A percentile compares a stretch with the other conserved stretches of the same genome.
phyloP scores from a whole-genome alignment of 257 asterid genomes.

The Rauvolfia tetraphylla region DNA sequence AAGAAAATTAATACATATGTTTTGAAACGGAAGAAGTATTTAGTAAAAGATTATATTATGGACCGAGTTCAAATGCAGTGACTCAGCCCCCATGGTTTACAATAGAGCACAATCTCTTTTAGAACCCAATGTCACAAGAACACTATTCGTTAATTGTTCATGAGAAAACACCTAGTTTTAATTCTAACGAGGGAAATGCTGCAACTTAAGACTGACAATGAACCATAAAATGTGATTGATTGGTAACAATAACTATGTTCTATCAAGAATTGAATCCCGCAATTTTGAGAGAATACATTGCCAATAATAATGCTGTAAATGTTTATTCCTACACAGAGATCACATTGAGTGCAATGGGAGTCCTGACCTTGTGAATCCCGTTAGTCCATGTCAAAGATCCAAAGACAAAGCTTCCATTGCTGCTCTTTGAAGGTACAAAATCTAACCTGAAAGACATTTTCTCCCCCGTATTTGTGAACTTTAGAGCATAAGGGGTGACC shows the following conservation, averaged over 20 bases:
- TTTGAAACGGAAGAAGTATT: too few species aligned
- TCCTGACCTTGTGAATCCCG: constrained; percentile 47
- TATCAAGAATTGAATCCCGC: neutral
- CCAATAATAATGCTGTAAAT: neutral
- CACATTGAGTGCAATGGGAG: constrained; percentile 43
- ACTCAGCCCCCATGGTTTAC: too few species aligned
- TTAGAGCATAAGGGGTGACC: constrained; percentile 37
- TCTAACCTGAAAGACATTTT: constrained; percentile 33
- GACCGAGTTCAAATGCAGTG: too few species aligned
- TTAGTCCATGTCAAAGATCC: constrained; percentile 51
- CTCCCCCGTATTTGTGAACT: constrained; percentile 32
- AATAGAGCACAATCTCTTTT: too few species aligned
- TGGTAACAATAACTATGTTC: neutral
- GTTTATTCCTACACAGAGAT: constrained; percentile 25
- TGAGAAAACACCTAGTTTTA: too few species aligned
- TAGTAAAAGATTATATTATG: too few species aligned
- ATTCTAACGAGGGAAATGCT: too few species aligned
- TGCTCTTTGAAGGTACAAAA: constrained; percentile 31
- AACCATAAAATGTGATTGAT: neutral
- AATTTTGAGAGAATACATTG: neutral
- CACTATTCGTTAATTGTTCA: too few species aligned
- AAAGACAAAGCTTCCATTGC: constrained; percentile 42
- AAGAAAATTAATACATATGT: too few species aligned
- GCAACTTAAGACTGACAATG: neutral
- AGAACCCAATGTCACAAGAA: too few species aligned